These are phyloP conservation scores for Sordariomycetes sp. DNA, from an alignment of 2,329 filamentous ascomycete species.

Conservation along the genomic window DNA sequence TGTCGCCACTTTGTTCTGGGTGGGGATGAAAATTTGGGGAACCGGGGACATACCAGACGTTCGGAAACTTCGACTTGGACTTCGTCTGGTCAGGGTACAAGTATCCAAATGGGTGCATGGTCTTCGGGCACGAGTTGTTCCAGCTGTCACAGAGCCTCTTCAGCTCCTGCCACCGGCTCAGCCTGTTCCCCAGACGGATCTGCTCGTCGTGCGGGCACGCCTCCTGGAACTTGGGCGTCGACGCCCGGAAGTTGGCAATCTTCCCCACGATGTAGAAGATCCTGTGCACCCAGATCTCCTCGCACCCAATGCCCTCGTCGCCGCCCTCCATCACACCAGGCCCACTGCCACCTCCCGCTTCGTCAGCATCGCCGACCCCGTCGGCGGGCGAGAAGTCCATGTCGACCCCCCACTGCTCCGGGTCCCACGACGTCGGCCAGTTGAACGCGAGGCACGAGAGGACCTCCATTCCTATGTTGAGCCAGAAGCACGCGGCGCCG, in stretches of 20 bases:
- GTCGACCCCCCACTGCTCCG: slow-evolving; percentile 81
- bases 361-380: slow-evolving; percentile 29
- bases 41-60: slow-evolving; percentile 57
- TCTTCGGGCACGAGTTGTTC: slow-evolving; percentile 67
- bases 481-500: slow-evolving; percentile 85
- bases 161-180: slow-evolving; percentile 69
- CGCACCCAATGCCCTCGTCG: slow-evolving; percentile 34
- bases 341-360: slow-evolving; percentile 18
- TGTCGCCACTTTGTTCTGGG: neutral
- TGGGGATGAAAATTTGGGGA: too few relatives aligned
- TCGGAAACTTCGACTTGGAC: slow-evolving; percentile 68
- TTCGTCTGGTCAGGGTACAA: slow-evolving; percentile 56
- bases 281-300: slow-evolving; percentile 80
- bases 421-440: slow-evolving; percentile 80
- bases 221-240: slow-evolving; percentile 50
- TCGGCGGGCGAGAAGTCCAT: slow-evolving; percentile 48
- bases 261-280: slow-evolving; percentile 86
- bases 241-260: slow-evolving; percentile 73
- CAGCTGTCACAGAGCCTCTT: slow-evolving; percentile 75
- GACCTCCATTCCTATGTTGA: slow-evolving; percentile 87
- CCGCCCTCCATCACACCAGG: neutral
- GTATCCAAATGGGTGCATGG: slow-evolving; percentile 80
- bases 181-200: slow-evolving; percentile 50
- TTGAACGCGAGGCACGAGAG: slow-evolving; percentile 79
- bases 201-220: slow-evolving; percentile 52